phyloP scores from a whole-genome alignment of 108 stramenopile species.

The Aurantiochytrium sp. region DNA sequence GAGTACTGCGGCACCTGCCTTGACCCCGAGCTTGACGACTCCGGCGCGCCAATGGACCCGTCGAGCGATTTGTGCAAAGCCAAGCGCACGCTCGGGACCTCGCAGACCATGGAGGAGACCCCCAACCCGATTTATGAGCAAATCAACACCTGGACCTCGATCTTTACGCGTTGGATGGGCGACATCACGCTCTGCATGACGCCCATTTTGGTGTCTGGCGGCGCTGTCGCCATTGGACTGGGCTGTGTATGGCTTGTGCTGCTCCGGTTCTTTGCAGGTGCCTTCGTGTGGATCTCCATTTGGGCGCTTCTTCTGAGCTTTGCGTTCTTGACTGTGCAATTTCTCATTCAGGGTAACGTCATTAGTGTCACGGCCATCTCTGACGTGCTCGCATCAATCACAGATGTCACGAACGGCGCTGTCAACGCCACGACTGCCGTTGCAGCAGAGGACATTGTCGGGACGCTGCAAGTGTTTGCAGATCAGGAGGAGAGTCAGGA shows the following conservation, averaged over 20 bases:
- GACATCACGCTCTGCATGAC: neutral
- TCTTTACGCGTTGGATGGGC: neutral
- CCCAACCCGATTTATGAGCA: constrained; percentile 3
- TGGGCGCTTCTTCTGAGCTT: neutral
- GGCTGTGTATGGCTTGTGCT: neutral
- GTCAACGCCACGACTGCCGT: neutral
- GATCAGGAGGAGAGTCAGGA: neutral
- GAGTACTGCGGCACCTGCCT: neutral
- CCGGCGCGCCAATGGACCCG: neutral
- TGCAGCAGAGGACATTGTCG: too few relatives aligned
- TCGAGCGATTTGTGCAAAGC: neutral
- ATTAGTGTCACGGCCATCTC: neutral
- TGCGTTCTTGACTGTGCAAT: neutral
- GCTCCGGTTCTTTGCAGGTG: neutral
- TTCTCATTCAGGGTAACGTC: neutral
- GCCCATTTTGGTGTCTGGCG: neutral
- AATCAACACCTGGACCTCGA: neutral
- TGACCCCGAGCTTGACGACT: neutral
- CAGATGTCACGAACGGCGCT: neutral
- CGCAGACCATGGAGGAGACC: neutral
- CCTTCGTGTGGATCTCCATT: constrained; percentile 18
- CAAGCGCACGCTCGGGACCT: neutral
- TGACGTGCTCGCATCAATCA: neutral
- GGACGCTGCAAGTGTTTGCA: neutral
- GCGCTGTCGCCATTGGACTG: neutral